Evolutionary conservation across 257 asterid genomes (phyloP).

Genomic region (Thymus quinquecostatus): DNA sequence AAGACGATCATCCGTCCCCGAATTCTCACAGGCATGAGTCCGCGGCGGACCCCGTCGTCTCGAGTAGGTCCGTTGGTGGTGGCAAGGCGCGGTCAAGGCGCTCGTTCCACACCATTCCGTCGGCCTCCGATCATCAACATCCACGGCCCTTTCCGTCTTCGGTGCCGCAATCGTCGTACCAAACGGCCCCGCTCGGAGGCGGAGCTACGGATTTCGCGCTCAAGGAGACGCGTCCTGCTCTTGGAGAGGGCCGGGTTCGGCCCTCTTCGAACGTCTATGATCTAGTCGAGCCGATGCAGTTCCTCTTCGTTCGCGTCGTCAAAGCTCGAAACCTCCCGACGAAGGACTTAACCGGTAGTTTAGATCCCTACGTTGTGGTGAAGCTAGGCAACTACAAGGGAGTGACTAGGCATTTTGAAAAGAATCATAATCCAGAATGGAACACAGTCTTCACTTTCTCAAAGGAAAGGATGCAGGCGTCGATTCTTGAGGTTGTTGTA

Average conservation of each 20-base stretch:
- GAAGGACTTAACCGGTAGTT: slow-evolving; percentile 70
- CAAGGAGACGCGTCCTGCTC: slow-evolving; percentile 74
- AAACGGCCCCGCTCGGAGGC: slow-evolving; percentile 23
- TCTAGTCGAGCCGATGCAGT: slow-evolving; percentile 92
- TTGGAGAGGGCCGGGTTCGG: slow-evolving; percentile 56
- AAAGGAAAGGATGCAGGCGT: slow-evolving; percentile 69
- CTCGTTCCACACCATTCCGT: slow-evolving; percentile 49
- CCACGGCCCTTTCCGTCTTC: slow-evolving; percentile 30
- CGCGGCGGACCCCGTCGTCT: slow-evolving; percentile 11
- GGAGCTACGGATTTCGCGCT: slow-evolving; percentile 37
- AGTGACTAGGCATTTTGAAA: slow-evolving; percentile 73
- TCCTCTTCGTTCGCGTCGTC: slow-evolving; percentile 83
- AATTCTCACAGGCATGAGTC: slow-evolving; percentile 24
- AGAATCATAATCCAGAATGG: slow-evolving; percentile 79
- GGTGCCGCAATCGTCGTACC: slow-evolving; percentile 43
- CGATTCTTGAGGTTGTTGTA: slow-evolving; percentile 65
- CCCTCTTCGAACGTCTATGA: slow-evolving; percentile 54
- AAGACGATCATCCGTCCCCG: slow-evolving; percentile 32
- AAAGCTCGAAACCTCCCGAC: slow-evolving; percentile 77
- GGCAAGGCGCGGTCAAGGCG: slow-evolving; percentile 41
- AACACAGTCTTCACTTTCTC: slow-evolving; percentile 77
- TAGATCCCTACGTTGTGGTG: slow-evolving; percentile 87
- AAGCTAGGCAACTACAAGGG: slow-evolving; percentile 89
- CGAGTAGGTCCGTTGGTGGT: slow-evolving; percentile 27
- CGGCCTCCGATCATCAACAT: slow-evolving; percentile 41